Percentiles rank a stretch among this genome's conserved stretches.
Conservation (phyloP, 345 rosid genomes). For the Pistacia atlantica region DNA sequence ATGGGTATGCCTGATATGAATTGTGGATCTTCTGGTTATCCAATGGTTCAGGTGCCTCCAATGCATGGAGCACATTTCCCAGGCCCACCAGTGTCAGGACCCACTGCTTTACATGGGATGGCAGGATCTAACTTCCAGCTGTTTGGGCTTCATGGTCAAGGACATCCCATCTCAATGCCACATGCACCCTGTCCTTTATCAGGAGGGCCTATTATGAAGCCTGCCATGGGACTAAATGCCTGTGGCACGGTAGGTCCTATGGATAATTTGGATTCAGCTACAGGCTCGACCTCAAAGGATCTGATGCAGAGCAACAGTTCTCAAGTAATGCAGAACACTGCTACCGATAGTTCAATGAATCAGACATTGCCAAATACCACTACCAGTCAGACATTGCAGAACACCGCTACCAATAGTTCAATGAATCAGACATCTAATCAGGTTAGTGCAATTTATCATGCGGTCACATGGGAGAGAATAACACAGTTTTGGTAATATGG, state of each 20-base stretch:
- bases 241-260: conserved; percentile 30
- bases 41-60: conserved; percentile 48
- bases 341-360: conserved; percentile 18
- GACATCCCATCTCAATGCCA: conserved; percentile 47
- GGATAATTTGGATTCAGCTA: conserved; percentile 44
- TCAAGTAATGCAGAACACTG: conserved; percentile 38
- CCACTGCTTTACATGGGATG: conserved; percentile 37
- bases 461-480: background rate
- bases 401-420: conserved; percentile 30
- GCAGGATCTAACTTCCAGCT: conserved; percentile 46
- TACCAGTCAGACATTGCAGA: conserved; percentile 30
- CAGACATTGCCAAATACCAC: conserved; percentile 28
- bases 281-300: conserved; percentile 46
- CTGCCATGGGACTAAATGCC: conserved; percentile 33
- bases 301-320: conserved; percentile 32
- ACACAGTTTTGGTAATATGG: background rate
- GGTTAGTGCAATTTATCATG: conserved; percentile 37
- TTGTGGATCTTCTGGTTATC: conserved; percentile 42
- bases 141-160: conserved; percentile 48
- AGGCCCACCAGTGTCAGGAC: conserved; percentile 35
- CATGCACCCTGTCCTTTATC: conserved; percentile 39
- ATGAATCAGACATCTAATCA: conserved; percentile 39
- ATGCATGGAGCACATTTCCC: conserved; percentile 63
- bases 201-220: conserved; percentile 41
- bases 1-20: conserved; percentile 62